Base-by-base conservation (phyloP, 1,139 yeast genomes). In the Entelexis sorbosivorans region DNA sequence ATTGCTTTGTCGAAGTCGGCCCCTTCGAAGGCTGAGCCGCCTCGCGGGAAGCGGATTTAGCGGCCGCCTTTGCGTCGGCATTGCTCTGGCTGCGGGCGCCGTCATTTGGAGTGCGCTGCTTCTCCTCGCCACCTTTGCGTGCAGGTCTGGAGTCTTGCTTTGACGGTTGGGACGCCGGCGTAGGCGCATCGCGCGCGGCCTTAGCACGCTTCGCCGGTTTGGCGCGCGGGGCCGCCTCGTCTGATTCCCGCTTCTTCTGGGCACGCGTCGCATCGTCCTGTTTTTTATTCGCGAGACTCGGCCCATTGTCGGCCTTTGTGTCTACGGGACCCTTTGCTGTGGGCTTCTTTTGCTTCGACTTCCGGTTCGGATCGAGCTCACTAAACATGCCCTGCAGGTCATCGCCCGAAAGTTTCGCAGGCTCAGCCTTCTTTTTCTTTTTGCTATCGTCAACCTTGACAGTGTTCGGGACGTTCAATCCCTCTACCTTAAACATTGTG, bases 1-100 rank as follows among this genome's bases (percentile, higher is more conserved):
- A 70, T 52, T 82, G 81, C 34, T 56, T 44, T 11, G 20, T 42
- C 2, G 45, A 42, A 3, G 24, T 42, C 11, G 32, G 22, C 1
- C 20, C 35, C 13, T 14, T 10, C 14, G 39, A 33, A 6, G 43
- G 29, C 26, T 33, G 36, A n/a, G 35, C 36, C 24, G 39, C 32
- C 11, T 35, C 19, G 8, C 31, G 31, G 14, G 42, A 13, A 7
- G 17, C 16, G 6, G 40, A 29, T 9, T 20, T 26, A 5, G 32
- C 13, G 32, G 29, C 31, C 6, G 31, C 5, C n/a, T 24, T 16
- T 14, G 7, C 2, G 13, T 17, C 14, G 10, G 28, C 5, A 10
- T 2, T 10, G 7, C 10, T 26, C 28, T 2, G 28, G 28, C 28
- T 26, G 10, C 10, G n/a, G n/a, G n/a, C 28, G 28, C 7, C 28